Evolutionary conservation across 192 early-diverging fungal species (phyloP), one percentile per base, ranked within the genome.

Genomic region (Ramicandelaber brevisporus): DNA sequence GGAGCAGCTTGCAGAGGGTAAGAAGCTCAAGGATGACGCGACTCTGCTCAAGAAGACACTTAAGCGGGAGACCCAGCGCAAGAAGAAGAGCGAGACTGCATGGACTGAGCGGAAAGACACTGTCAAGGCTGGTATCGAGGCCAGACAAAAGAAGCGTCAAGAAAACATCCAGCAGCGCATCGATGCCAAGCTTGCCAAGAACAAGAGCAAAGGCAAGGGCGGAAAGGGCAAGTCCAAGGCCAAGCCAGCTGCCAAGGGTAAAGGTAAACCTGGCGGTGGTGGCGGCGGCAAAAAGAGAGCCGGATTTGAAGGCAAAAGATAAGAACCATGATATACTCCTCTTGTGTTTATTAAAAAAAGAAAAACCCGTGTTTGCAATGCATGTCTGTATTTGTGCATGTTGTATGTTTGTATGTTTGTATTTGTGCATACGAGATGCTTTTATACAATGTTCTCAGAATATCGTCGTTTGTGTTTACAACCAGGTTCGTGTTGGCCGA

Each of bases 11-110:
- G 85, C 87, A 2, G 54, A 63, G 36, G 89, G 89, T 37, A 75
- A 84, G 42, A 87, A 84, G 53, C 62, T 89, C 33, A 81, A 84
- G 53, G 89, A 96, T 44, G 78, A 96, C 26, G 42, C 69, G 31
- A 79, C 70, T 43, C 50, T 89, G 21, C 59, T 96, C 20, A 84
- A 89, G 52, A 88, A 86, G 53, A 76, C 76, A 0, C 63, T 96
- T 23, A 87, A 84, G 47, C 69, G 78, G 26, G 60, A 73, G 34
- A 68, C 80, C 34, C 59, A 76, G 38, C 38, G 53, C 30, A 96
- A 96, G 68, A 52, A 46, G 43, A 89, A 82, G 72, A 81, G 76
- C 36, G 41, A 63, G 14, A 54, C 69, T 29, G 70, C 74, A 28
- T 96, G 89, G 89, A 61, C 44, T 9, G 67, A 83, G 18, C 68